A percentile compares a stretch with the other conserved stretches of the same genome.
These are phyloP conservation scores for Amoebophrya sp. DNA, from an alignment of 169 alveolate species.

Conservation along the genomic window DNA sequence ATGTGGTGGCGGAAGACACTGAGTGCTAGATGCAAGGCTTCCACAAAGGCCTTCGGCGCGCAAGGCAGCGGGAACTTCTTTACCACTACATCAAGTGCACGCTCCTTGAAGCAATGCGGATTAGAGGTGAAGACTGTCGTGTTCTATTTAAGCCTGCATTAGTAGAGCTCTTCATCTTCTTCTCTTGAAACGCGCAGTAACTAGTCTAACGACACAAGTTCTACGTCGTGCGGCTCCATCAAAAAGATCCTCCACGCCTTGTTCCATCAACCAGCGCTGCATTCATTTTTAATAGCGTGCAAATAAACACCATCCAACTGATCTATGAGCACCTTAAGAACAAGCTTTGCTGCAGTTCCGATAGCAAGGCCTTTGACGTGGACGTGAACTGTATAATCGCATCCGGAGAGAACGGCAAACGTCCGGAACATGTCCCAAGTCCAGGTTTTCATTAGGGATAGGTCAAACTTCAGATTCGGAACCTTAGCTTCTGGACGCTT, in stretches of 20 bases:
- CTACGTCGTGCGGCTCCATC: too few relatives aligned
- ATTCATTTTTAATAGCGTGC: too few relatives aligned
- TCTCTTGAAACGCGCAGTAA: too few relatives aligned
- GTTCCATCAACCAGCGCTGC: too few relatives aligned
- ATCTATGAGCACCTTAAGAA: too few relatives aligned
- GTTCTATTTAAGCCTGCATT: too few relatives aligned
- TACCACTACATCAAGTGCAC: neutral
- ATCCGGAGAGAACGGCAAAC: neutral
- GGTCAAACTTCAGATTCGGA: neutral
- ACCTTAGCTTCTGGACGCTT: neutral
- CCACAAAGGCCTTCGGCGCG: neutral
- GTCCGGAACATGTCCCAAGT: neutral
- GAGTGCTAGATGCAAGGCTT: neutral
- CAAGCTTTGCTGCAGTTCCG: neutral
- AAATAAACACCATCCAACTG: too few relatives aligned
- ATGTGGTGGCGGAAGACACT: neutral
- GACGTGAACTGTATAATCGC: neutral
- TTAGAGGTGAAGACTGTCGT: too few relatives aligned
- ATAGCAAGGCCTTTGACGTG: neutral
- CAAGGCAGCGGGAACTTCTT: neutral
- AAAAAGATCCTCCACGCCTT: too few relatives aligned
- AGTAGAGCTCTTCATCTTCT: too few relatives aligned
- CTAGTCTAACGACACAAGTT: too few relatives aligned
- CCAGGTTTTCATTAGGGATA: neutral
- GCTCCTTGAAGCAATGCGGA: neutral